phyloP scores from a whole-genome alignment of 768 basidiomycete genomes.

The Lactarius pseudohatsudake region DNA sequence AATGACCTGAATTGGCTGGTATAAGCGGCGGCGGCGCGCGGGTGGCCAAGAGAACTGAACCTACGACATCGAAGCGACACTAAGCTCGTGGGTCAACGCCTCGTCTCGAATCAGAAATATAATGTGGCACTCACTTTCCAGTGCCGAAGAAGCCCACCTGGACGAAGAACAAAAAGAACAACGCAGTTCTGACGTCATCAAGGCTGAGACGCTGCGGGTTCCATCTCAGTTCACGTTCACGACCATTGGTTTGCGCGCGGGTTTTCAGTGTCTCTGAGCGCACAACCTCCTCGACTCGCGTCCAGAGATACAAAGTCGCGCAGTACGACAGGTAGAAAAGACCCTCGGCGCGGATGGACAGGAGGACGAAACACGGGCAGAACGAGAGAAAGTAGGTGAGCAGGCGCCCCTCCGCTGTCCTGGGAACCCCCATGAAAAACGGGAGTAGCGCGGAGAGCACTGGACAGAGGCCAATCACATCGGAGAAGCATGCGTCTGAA shows the following conservation, averaged over 20 bases:
- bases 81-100: conserved; percentile 16
- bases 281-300: conserved; percentile 54
- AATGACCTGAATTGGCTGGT: conserved; percentile 82
- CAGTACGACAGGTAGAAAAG: conserved; percentile 77
- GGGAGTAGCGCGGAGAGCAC: conserved; percentile 54
- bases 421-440: conserved; percentile 49
- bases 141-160: conserved; percentile 86
- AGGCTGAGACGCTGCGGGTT: conserved; percentile 30
- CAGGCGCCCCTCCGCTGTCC: conserved; percentile 48
- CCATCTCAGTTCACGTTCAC: conserved; percentile 23
- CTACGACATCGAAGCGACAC: conserved; percentile 31
- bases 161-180: conserved; percentile 85
- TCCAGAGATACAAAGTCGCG: conserved; percentile 62
- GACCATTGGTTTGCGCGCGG: neutral
- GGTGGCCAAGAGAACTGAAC: conserved; percentile 7
- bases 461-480: conserved; percentile 30
- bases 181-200: conserved; percentile 69
- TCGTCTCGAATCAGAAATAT: neutral
- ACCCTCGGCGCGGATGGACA: conserved; percentile 81
- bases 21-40: conserved; percentile 1
- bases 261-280: conserved; percentile 14
- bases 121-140: conserved; percentile 63
- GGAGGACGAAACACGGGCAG: conserved; percentile 70
- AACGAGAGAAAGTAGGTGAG: conserved; percentile 69
- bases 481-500: neutral